phyloP scores from a whole-genome alignment of 768 basidiomycete species.

The Auricularia heimuer region DNA sequence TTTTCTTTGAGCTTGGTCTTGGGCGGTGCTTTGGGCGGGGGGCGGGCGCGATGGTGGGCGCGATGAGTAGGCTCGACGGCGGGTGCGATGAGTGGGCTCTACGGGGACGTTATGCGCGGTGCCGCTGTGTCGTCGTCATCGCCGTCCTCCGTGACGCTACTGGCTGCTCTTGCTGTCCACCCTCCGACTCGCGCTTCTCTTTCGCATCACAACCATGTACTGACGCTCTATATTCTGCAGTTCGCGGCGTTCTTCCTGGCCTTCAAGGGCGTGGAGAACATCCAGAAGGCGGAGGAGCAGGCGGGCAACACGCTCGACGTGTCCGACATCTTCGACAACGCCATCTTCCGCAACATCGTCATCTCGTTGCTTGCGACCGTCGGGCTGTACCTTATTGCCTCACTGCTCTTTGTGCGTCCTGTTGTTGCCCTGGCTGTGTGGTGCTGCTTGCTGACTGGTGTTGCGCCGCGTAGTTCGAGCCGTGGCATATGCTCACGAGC shows the following conservation, averaged over 20 bases:
- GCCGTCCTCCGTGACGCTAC: too few species aligned
- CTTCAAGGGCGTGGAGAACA: constrained; percentile 62
- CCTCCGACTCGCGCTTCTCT: too few species aligned
- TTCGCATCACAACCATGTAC: neutral
- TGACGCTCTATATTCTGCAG: constrained; percentile 26
- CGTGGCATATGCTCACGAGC: constrained; percentile 97
- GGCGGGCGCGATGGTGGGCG: too few species aligned
- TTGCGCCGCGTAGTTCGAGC: constrained; percentile 58
- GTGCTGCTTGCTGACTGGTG: neutral
- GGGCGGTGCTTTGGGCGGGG: too few species aligned
- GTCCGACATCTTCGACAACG: constrained; percentile 61
- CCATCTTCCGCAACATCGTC: constrained; percentile 79
- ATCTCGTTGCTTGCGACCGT: constrained; percentile 79
- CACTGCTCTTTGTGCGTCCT: constrained; percentile 69
- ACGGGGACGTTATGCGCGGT: too few species aligned
- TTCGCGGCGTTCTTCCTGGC: constrained; percentile 73
- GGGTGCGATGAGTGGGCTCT: too few species aligned
- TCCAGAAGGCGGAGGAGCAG: constrained; percentile 37
- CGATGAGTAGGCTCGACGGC: too few species aligned
- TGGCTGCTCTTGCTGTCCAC: too few species aligned
- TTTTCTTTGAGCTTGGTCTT: neutral
- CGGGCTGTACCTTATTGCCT: constrained; percentile 78
- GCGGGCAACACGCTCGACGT: constrained; percentile 34
- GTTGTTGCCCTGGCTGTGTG: neutral
- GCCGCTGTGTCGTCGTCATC: too few species aligned